These are phyloP conservation scores for Leptoxyphium fumago DNA, from an alignment of 2,329 filamentous ascomycete species.

Conservation along the genomic window DNA sequence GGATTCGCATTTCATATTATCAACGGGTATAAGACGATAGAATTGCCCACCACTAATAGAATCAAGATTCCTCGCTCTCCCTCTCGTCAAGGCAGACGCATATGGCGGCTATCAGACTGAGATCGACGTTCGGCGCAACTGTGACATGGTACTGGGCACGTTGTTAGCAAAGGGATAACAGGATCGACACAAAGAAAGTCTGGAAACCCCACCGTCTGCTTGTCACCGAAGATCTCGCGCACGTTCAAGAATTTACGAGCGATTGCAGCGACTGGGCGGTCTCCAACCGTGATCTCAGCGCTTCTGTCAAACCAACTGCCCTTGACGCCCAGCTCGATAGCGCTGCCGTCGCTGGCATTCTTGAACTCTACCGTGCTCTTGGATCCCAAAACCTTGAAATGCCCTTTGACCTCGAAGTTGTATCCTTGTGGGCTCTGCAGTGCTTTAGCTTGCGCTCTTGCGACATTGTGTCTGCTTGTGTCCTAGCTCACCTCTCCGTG, in stretches of 20 bases:
- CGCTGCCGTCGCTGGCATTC: conserved; percentile 29
- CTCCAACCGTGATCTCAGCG: conserved; percentile 41
- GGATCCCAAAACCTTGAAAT: conserved; percentile 35
- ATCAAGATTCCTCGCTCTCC: conserved; percentile 32
- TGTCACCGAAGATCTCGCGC: conserved; percentile 42
- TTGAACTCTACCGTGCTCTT: conserved; percentile 45
- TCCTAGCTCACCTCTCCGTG: conserved; percentile 23
- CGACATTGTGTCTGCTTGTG: background rate
- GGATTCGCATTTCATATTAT: no score
- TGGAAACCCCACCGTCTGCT: conserved; percentile 37
- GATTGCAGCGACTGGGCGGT: conserved; percentile 42
- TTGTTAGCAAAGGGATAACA: conserved; percentile 1
- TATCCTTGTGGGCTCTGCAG: background rate
- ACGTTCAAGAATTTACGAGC: conserved; percentile 43
- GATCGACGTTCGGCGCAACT: conserved; percentile 50
- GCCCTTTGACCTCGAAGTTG: conserved; percentile 33
- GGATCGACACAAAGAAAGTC: background rate
- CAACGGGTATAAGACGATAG: no score
- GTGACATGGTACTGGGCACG: conserved; percentile 39
- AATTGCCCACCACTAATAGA: no score
- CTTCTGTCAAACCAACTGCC: conserved; percentile 45
- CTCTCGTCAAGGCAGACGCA: conserved; percentile 56
- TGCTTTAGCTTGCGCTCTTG: no score
- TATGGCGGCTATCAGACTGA: conserved; percentile 49
- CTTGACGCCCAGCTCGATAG: conserved; percentile 39